Evolutionary conservation across 2,329 filamentous ascomycete species (phyloP).

Genomic region (Fusarium compactum): DNA sequence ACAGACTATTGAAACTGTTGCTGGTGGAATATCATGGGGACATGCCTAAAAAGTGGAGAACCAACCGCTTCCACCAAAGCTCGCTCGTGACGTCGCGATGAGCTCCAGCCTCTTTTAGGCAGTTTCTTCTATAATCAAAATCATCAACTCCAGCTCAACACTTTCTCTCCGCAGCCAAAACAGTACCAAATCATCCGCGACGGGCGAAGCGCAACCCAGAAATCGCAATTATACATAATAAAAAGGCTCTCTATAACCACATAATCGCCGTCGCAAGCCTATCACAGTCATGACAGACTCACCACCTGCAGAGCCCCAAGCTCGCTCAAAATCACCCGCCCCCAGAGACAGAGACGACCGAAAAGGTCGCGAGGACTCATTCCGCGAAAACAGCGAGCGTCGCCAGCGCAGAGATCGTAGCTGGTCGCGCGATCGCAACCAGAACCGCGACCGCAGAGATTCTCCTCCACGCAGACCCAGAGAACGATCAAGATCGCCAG

Average conservation of each 20-base stretch:
- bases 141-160: background rate
- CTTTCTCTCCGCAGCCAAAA: background rate
- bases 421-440: slow-evolving; percentile 26
- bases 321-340: slow-evolving; percentile 36
- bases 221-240: background rate
- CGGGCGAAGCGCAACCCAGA: background rate
- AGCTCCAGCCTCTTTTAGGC: slow-evolving; percentile 12
- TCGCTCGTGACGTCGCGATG: slow-evolving; percentile 24
- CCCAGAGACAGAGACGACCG: slow-evolving; percentile 19
- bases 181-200: background rate
- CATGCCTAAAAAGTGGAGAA: slow-evolving; percentile 17
- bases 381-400: slow-evolving; percentile 21
- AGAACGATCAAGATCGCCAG: slow-evolving; percentile 43
- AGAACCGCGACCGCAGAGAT: slow-evolving; percentile 32
- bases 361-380: slow-evolving; percentile 7
- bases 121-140: slow-evolving; percentile 7
- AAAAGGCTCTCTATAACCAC: background rate
- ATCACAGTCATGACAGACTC: slow-evolving; percentile 31
- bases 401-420: slow-evolving; percentile 31
- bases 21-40: background rate
- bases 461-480: slow-evolving; percentile 37
- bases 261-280: background rate
- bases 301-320: slow-evolving; percentile 29
- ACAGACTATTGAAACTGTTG: background rate
- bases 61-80: background rate